Evolutionary conservation across 106 monocot genomes (phyloP).

Genomic region (Cymbidium sinense): DNA sequence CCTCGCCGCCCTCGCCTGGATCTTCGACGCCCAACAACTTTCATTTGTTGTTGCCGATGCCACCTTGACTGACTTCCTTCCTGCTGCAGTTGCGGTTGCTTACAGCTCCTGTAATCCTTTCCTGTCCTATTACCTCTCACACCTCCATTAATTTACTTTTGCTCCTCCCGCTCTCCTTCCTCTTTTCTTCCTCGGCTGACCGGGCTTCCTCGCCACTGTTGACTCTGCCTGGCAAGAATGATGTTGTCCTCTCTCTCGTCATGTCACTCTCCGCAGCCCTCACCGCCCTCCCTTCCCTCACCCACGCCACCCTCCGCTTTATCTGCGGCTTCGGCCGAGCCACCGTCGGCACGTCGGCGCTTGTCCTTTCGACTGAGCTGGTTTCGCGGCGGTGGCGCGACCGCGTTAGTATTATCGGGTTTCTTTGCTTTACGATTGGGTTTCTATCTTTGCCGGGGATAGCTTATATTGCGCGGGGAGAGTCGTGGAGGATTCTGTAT

Average conservation of each 20-base stretch:
- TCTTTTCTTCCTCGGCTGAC: too few species aligned
- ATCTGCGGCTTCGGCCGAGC: constrained; percentile 22
- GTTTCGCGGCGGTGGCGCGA: constrained; percentile 17
- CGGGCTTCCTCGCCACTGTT: constrained; percentile 12
- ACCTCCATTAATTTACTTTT: constrained; percentile 18
- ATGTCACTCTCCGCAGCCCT: constrained; percentile 15
- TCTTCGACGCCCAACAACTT: constrained; percentile 24
- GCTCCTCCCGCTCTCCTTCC: too few species aligned
- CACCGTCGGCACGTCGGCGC: constrained; percentile 13
- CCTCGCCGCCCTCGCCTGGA: constrained; percentile 14
- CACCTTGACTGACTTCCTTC: constrained; percentile 53
- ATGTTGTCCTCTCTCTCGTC: constrained; percentile 21
- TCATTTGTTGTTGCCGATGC: too few species aligned
- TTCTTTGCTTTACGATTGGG: constrained; percentile 23
- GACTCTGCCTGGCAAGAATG: too few species aligned
- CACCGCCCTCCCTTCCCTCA: constrained; percentile 10
- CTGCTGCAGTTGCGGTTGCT: constrained; percentile 15
- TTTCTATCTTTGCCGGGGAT: too few species aligned
- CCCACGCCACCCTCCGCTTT: constrained; percentile 19
- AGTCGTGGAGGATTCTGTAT: constrained; percentile 33
- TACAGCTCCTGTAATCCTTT: constrained; percentile 30
- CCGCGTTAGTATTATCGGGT: constrained; percentile 14
- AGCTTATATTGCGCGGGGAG: constrained; percentile 11
- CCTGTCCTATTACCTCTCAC: background rate
- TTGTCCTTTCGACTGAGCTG: constrained; percentile 28